Percentiles rank a stretch among this genome's conserved stretches.
These are phyloP conservation scores for Sophora flavescens DNA, from an alignment of 306 rosid species.

Conservation along the genomic window DNA sequence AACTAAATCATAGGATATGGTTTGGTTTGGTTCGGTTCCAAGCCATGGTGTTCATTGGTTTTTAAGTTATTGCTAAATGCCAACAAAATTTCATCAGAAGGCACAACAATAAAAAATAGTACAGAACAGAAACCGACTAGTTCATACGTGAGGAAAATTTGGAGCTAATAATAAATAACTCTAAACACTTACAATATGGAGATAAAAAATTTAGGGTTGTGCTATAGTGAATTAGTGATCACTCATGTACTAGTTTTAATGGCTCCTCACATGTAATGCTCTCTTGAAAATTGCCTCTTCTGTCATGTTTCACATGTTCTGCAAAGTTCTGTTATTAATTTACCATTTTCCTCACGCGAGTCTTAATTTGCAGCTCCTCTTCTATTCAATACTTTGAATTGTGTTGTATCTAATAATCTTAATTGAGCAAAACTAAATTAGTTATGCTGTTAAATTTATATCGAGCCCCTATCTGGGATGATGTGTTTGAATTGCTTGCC, in stretches of 20 bases:
- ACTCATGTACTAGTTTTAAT: background rate
- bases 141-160: constrained; percentile 2
- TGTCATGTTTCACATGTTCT: constrained; percentile 2
- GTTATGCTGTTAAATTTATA: background rate
- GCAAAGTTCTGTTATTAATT: background rate
- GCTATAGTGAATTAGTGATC: constrained; percentile 5
- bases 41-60: background rate
- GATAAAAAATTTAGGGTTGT: constrained; percentile 1
- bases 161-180: background rate
- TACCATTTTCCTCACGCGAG: constrained; percentile 1
- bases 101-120: background rate
- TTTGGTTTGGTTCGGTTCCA: constrained; percentile 20
- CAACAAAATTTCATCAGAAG: background rate
- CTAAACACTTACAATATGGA: constrained; percentile 8
- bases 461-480: background rate
- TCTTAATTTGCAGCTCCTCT: background rate
- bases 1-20: background rate
- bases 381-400: constrained; percentile 15
- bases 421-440: constrained; percentile 12
- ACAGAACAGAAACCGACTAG: background rate
- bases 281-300: background rate
- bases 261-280: background rate
- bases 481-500: constrained; percentile 4
- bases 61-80: background rate
- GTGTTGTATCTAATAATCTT: constrained; percentile 20